These are phyloP conservation scores for Aspergillus carbonarius DNA, from an alignment of 2,329 filamentous ascomycete species.

Conservation along the genomic window DNA sequence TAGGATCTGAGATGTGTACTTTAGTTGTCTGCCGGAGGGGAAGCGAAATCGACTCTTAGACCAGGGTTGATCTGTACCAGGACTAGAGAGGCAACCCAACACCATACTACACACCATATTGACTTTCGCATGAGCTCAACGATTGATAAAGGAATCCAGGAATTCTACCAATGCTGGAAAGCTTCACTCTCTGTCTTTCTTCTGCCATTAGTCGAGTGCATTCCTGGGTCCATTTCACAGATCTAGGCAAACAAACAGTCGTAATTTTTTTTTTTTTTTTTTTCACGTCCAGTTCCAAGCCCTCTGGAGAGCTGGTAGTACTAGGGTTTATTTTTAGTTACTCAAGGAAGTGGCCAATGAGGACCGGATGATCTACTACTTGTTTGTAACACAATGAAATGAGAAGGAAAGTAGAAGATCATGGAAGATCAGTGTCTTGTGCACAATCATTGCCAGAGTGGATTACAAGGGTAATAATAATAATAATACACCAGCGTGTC, in stretches of 20 bases:
- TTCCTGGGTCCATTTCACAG: neutral
- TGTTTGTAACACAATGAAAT: slow-evolving; percentile 23
- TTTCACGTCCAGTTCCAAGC: neutral
- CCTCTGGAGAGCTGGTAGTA: neutral
- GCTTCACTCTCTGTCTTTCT: no score
- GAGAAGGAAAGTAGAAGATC: slow-evolving; percentile 20
- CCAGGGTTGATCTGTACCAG: slow-evolving; percentile 2
- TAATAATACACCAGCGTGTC: no score
- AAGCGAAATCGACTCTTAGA: neutral
- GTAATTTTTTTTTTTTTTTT: slow-evolving; percentile 1
- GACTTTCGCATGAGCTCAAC: neutral
- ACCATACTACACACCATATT: neutral
- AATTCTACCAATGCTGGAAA: no score
- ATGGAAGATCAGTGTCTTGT: slow-evolving; percentile 14
- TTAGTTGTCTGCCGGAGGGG: neutral
- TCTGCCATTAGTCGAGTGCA: no score
- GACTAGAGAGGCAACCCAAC: neutral
- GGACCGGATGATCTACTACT: slow-evolving; percentile 22
- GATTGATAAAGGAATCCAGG: neutral
- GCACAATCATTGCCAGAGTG: slow-evolving; percentile 1
- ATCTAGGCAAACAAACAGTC: neutral
- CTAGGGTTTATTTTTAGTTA: slow-evolving; percentile 23
- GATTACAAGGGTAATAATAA: slow-evolving; percentile 8
- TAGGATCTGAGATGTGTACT: slow-evolving; percentile 7
- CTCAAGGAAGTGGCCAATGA: slow-evolving; percentile 14